Evolutionary conservation across 1,284 basidiomycete species (phyloP), one percentile per base, ranked within the genome.

Genomic region (Gomphus sp.): DNA sequence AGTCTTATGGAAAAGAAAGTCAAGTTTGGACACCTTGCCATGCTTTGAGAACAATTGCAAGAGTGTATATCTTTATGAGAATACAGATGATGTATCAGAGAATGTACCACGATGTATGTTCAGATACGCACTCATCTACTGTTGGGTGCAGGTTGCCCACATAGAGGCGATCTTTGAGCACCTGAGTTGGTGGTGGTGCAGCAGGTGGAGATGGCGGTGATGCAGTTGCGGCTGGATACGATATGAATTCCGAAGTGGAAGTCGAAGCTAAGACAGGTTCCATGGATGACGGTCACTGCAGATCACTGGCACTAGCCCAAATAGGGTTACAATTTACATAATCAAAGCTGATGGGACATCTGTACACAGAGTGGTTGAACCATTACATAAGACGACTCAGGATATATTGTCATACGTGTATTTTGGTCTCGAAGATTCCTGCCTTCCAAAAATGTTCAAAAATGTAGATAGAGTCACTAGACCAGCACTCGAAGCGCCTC

Each of bases 1-100:
- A 0, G 85, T 77, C 74, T 96, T 98, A 79, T 99, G 95, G 69
- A 96, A 97, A 65, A 98, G 80, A 70, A 88, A 96, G 71, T 99
- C 96, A 60, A 98, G 81, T 66, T 94, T 93, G 44, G 90, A 81
- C 62, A 98, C 81, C 71, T 91, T 93, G 62, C 96, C 96, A 68
- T 87, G 93, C 72, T 91, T 94, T 48, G 85, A 81, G 72, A 98
- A 98, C 37, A 94, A 73, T 70, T 95, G 89, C 25, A 98, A 81
- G 37, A 98, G n/a, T n/a, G n/a, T n/a, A n/a, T n/a, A n/a, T n/a
- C n/a, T n/a, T n/a, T n/a, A n/a, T n/a, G n/a, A n/a, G 80, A 8
- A 33, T 2, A 8, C 28, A 50, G 6, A 50, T 16, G 33, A 14
- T 4, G 18, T 34, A 50, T 34, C 48, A 50, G 12, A 31, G 16